A percentile compares a stretch with the other conserved stretches of the same genome.
phyloP scores from a whole-genome alignment of 2,329 filamentous ascomycete species.

The Alternaria sp. region DNA sequence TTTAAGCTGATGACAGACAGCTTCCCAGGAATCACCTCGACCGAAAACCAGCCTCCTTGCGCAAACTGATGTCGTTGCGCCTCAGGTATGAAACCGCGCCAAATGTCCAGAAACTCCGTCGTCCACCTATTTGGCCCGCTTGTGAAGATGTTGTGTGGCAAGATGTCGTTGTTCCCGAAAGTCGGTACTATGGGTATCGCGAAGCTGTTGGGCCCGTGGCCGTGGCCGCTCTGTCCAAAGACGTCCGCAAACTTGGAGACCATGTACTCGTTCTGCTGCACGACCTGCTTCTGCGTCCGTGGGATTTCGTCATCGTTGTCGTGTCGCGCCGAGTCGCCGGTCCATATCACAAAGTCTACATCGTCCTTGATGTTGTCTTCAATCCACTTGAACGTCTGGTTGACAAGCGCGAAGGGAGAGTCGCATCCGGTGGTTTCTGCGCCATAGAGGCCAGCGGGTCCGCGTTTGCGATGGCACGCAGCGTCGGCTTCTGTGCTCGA shows the following conservation, averaged over 20 bases:
- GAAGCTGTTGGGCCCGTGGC: conserved; percentile 59
- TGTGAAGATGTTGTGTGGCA: conserved; percentile 93
- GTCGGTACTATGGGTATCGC: conserved; percentile 84
- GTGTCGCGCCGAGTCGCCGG: conserved; percentile 86
- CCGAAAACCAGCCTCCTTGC: conserved; percentile 92
- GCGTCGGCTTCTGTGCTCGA: conserved; percentile 71
- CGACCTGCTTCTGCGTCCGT: conserved; percentile 76
- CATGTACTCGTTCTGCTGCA: conserved; percentile 76
- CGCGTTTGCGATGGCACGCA: conserved; percentile 81
- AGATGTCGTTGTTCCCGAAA: conserved; percentile 95
- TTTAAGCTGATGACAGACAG: conserved; percentile 94
- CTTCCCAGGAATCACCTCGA: conserved; percentile 85
- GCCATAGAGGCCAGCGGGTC: conserved; percentile 80
- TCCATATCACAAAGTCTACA: conserved; percentile 92
- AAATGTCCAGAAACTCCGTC: conserved; percentile 75
- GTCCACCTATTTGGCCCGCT: conserved; percentile 89
- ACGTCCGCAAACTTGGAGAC: conserved; percentile 77
- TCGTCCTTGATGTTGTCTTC: conserved; percentile 75
- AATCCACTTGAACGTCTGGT: conserved; percentile 92
- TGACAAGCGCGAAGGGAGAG: conserved; percentile 77
- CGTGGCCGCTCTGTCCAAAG: conserved; percentile 64
- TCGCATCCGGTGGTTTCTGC: conserved; percentile 90
- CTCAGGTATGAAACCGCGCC: conserved; percentile 88
- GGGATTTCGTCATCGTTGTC: conserved; percentile 85
- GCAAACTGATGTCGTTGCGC: conserved; percentile 89